phyloP scores from a whole-genome alignment of 1,284 basidiomycete genomes.

The Stereum hirsutum region DNA sequence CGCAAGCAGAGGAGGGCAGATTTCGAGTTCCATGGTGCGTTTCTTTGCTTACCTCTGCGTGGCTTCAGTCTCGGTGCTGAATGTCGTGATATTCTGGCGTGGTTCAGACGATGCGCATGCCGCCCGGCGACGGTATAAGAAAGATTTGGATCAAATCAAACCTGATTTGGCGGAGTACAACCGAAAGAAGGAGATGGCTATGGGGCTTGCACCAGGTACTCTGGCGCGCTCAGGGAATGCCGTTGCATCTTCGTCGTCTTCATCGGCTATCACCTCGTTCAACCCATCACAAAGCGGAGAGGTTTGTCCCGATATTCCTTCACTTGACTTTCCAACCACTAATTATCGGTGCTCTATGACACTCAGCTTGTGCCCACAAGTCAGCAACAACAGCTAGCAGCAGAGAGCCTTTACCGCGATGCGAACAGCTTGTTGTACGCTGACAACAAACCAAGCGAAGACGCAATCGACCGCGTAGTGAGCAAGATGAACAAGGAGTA shows the following conservation, averaged over 20 bases:
- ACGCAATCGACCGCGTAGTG: slow-evolving; percentile 90
- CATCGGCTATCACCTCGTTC: slow-evolving; percentile 37
- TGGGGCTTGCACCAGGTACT: slow-evolving; percentile 63
- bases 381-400: slow-evolving; percentile 57
- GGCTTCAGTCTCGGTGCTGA: not conserved
- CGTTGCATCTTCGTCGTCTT: slow-evolving; percentile 22
- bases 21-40: slow-evolving; percentile 71
- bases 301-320: too few relatives aligned
- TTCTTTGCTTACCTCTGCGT: slow-evolving; percentile 14
- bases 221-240: slow-evolving; percentile 30
- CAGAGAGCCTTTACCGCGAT: slow-evolving; percentile 81
- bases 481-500: slow-evolving; percentile 91
- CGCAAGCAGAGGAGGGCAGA: slow-evolving; percentile 70
- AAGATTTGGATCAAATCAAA: slow-evolving; percentile 81
- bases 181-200: slow-evolving; percentile 75
- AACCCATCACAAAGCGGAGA: slow-evolving; percentile 37
- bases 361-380: slow-evolving; percentile 40
- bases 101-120: slow-evolving; percentile 79
- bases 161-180: slow-evolving; percentile 83
- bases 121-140: slow-evolving; percentile 85
- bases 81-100: not conserved
- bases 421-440: slow-evolving; percentile 88
- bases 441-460: slow-evolving; percentile 89
- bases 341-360: too few relatives aligned
- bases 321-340: too few relatives aligned